Percentiles rank a stretch among this genome's conserved stretches.
phyloP scores from a whole-genome alignment of 164 flowering plant species.

The Vitis rotundifolia region DNA sequence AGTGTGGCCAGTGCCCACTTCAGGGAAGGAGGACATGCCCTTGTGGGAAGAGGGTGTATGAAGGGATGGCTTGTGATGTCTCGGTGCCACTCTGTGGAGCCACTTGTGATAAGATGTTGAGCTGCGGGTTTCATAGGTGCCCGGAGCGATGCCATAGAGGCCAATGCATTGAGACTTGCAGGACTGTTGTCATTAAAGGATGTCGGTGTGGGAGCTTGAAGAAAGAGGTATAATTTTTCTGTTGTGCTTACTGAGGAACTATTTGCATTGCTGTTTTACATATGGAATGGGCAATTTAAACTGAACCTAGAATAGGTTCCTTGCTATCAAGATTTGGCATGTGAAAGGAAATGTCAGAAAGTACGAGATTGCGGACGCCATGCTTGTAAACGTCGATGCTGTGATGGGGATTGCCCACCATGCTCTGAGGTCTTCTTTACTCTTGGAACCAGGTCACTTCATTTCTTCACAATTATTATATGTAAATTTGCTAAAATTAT shows the following conservation, averaged over 20 bases:
- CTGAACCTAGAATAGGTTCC: conserved; percentile 75
- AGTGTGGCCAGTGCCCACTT: conserved; percentile 75
- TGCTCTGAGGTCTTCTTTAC: conserved; percentile 74
- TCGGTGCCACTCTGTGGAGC: conserved; percentile 69
- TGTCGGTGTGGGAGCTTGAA: conserved; percentile 86
- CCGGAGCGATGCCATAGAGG: conserved; percentile 94
- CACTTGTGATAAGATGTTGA: conserved; percentile 74
- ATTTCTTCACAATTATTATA: background rate
- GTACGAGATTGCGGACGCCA: conserved; percentile 90
- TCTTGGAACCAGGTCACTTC: background rate
- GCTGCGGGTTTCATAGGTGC: conserved; percentile 76
- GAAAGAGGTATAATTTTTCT: conserved; percentile 65
- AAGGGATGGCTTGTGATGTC: conserved; percentile 82
- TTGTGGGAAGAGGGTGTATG: conserved; percentile 73
- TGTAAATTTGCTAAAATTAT: conserved; percentile 8
- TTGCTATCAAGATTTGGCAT: conserved; percentile 85
- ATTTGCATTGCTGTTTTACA: background rate
- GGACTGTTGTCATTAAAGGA: conserved; percentile 61
- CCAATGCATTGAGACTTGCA: conserved; percentile 72
- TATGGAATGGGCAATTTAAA: conserved; percentile 1
- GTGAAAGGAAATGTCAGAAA: conserved; percentile 85
- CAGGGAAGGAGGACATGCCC: conserved; percentile 85
- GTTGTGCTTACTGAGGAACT: background rate
- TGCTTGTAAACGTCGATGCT: conserved; percentile 92
- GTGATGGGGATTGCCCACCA: conserved; percentile 93